Conservation (phyloP, 2,329 filamentous ascomycete species). For the Diaporthe helianthi region DNA sequence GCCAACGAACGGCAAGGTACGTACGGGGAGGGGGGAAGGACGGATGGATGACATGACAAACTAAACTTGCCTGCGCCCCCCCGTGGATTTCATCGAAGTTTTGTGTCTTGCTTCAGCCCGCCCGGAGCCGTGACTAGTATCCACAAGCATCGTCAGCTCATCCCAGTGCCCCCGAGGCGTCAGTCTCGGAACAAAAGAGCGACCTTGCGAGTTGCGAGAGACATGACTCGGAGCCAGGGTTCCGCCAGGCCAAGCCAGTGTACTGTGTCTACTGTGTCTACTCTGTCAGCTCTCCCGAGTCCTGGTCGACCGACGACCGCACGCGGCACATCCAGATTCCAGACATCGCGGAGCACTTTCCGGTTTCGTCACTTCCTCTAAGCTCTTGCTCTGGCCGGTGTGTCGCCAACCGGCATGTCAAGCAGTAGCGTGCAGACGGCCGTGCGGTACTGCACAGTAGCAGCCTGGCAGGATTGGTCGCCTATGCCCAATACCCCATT, state of each 20-base stretch:
- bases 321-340: no score
- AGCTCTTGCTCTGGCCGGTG: slow-evolving; percentile 5
- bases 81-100: slow-evolving; percentile 24
- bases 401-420: slow-evolving; percentile 10
- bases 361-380: slow-evolving; percentile 22
- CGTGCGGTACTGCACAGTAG: no score
- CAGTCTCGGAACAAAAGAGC: slow-evolving; percentile 24
- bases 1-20: no score
- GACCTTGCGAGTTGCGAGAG: slow-evolving; percentile 26
- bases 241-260: slow-evolving; percentile 21
- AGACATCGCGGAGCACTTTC: slow-evolving; percentile 6
- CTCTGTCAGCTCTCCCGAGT: neutral
- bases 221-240: slow-evolving; percentile 23
- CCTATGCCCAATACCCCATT: neutral
- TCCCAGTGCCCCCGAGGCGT: slow-evolving; percentile 20
- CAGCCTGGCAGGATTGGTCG: no score
- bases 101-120: slow-evolving; percentile 22
- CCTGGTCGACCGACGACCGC: slow-evolving; percentile 3
- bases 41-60: no score
- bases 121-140: slow-evolving; percentile 14
- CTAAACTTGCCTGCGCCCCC: slow-evolving; percentile 18
- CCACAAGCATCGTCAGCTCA: slow-evolving; percentile 23
- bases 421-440: slow-evolving; percentile 21
- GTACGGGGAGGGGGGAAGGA: neutral
- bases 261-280: no score